These are phyloP conservation scores for Diaporthe citri DNA, from an alignment of 2,329 filamentous ascomycete species.

Conservation along the genomic window DNA sequence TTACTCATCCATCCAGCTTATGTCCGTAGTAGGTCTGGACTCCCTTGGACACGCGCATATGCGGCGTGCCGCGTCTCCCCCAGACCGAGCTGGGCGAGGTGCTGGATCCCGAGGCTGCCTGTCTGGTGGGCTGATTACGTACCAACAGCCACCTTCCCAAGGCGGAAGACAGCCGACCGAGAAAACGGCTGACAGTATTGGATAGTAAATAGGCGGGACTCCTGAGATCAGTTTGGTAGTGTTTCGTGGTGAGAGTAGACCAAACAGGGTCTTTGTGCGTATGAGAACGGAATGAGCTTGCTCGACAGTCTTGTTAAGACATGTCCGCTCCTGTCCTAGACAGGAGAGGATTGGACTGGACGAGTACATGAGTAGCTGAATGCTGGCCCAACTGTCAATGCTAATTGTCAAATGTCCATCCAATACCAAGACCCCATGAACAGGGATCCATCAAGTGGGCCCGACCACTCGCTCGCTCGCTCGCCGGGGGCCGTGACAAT, in stretches of 20 bases:
- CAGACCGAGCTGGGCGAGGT: background rate
- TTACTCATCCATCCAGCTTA: constrained; percentile 37
- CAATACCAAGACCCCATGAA: background rate
- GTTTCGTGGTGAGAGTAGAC: background rate
- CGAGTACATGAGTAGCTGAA: background rate
- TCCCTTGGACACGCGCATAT: constrained; percentile 1
- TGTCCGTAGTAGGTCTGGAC: constrained; percentile 24
- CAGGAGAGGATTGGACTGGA: background rate
- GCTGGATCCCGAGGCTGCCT: constrained; percentile 5
- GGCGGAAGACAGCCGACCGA: constrained; percentile 29
- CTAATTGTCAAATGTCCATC: background rate
- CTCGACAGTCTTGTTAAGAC: background rate
- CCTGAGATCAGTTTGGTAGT: background rate
- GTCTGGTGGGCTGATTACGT: constrained; percentile 21
- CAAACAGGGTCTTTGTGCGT: background rate
- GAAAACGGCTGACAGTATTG: background rate
- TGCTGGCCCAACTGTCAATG: background rate
- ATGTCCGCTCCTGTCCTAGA: constrained; percentile 1
- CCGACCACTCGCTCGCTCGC: background rate
- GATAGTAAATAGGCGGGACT: background rate
- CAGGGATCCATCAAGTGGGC: constrained; percentile 8
- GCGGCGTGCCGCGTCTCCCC: constrained; percentile 26
- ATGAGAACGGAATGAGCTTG: background rate
- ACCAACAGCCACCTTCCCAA: constrained; percentile 32
- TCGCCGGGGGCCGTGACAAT: background rate